Percentiles rank a stretch among this genome's conserved stretches.
These are phyloP conservation scores for Nemania sp. DNA, from an alignment of 2,329 filamentous ascomycete genomes.

Conservation along the genomic window DNA sequence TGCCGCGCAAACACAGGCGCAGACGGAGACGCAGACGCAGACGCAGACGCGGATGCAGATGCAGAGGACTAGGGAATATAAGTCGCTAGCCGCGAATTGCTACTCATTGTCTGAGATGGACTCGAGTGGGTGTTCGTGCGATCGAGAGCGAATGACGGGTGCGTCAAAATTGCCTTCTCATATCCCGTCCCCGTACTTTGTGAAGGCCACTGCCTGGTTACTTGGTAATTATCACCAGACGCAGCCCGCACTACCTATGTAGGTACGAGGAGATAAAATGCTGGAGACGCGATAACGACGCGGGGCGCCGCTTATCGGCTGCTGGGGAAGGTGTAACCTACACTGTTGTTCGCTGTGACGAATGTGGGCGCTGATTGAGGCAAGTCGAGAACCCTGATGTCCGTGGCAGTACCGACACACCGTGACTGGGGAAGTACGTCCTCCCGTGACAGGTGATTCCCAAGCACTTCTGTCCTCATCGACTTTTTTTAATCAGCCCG, in stretches of 20 bases:
- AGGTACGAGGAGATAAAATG: neutral
- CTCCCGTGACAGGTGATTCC: too few relatives aligned
- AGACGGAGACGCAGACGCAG: neutral
- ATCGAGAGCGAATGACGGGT: neutral
- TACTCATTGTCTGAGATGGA: too few relatives aligned
- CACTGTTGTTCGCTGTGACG: neutral
- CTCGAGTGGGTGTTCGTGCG: too few relatives aligned
- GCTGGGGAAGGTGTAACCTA: neutral
- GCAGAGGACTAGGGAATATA: too few relatives aligned
- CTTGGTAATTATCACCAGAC: neutral
- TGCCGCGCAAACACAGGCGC: neutral
- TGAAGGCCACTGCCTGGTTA: too few relatives aligned
- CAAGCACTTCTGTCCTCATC: too few relatives aligned
- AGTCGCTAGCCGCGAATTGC: too few relatives aligned
- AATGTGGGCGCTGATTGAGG: neutral
- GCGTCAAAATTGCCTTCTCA: neutral
- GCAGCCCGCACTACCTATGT: neutral
- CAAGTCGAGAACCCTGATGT: constrained; percentile 20
- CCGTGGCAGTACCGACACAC: too few relatives aligned
- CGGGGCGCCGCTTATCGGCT: constrained; percentile 15
- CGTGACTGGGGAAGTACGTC: too few relatives aligned
- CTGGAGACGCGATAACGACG: constrained; percentile 11
- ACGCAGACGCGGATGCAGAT: neutral
- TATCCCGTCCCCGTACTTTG: too few relatives aligned
- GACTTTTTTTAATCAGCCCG: too few relatives aligned